A percentile compares a stretch with the other conserved stretches of the same genome.
These are phyloP conservation scores for Xylogone sp. DNA, from an alignment of 2,329 filamentous ascomycete genomes.

Conservation along the genomic window DNA sequence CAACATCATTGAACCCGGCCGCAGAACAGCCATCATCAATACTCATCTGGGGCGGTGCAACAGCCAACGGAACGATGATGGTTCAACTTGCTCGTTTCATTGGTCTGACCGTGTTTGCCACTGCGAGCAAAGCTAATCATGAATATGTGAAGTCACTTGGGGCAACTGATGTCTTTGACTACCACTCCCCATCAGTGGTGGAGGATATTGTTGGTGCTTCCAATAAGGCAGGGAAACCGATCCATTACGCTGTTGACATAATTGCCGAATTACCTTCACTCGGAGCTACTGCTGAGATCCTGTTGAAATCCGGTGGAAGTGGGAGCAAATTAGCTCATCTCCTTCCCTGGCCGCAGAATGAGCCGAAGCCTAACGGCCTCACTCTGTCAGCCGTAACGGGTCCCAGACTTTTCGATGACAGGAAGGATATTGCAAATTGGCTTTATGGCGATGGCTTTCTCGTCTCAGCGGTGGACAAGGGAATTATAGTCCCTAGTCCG, in stretches of 20 bases:
- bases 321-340: conserved; percentile 8
- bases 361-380: conserved; percentile 4
- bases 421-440: conserved; percentile 8
- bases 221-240: conserved; percentile 3
- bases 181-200: conserved; percentile 24
- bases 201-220: conserved; percentile 3
- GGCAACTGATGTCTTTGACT: conserved; percentile 43
- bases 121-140: conserved; percentile 39
- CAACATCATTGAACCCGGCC: not conserved
- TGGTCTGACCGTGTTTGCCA: conserved; percentile 38
- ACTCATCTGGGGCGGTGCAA: not conserved
- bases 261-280: conserved; percentile 5
- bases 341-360: conserved; percentile 1
- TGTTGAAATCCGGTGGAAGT: conserved; percentile 2
- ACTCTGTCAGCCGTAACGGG: conserved; percentile 3
- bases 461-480: conserved; percentile 5
- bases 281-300: conserved; percentile 2
- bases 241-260: conserved; percentile 9
- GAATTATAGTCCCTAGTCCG: conserved; percentile 9
- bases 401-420: not conserved
- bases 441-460: conserved; percentile 16
- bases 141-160: conserved; percentile 37
- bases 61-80: conserved; percentile 12
- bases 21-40: not conserved
- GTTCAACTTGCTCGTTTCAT: conserved; percentile 23